Percentiles rank a stretch among this genome's conserved stretches.
Evolutionary conservation across 1,284 basidiomycete species (phyloP).

Genomic region (Rhizoctonia solani): DNA sequence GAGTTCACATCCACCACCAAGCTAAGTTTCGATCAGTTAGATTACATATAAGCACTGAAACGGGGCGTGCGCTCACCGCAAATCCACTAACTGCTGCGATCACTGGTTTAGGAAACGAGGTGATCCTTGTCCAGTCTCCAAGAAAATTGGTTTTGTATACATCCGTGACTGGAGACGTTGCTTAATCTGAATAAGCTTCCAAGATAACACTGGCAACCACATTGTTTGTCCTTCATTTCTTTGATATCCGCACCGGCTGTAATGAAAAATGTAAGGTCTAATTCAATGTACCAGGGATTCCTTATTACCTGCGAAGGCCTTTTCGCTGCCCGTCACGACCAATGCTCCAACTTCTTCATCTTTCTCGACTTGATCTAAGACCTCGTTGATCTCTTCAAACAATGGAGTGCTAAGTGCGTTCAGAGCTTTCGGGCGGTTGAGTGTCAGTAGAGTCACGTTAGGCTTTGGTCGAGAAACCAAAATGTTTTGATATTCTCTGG

Average conservation of each 20-base stretch:
- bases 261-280: slow-evolving; percentile 6
- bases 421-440: slow-evolving; percentile 95
- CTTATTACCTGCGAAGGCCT: slow-evolving; percentile 83
- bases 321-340: slow-evolving; percentile 91
- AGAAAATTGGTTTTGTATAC: slow-evolving; percentile 91
- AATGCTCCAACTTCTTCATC: slow-evolving; percentile 80
- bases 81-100: slow-evolving; percentile 96
- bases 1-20: slow-evolving; percentile 96
- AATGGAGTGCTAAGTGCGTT: slow-evolving; percentile 88
- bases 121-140: slow-evolving; percentile 82
- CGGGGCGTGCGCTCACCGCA: slow-evolving; percentile 64
- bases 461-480: slow-evolving; percentile 73
- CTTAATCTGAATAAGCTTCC: background rate
- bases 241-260: slow-evolving; percentile 88
- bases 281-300: slow-evolving; percentile 35
- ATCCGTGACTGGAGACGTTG: slow-evolving; percentile 60
- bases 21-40: slow-evolving; percentile 49
- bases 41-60: background rate
- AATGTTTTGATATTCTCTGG: slow-evolving; percentile 65
- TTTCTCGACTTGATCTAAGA: slow-evolving; percentile 69
- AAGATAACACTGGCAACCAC: slow-evolving; percentile 51
- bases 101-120: slow-evolving; percentile 84
- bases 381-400: slow-evolving; percentile 77
- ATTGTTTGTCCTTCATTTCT: slow-evolving; percentile 91
- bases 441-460: slow-evolving; percentile 83